Percentiles rank a stretch among this genome's conserved stretches.
Evolutionary conservation across 495 filamentous ascomycete genomes (phyloP).

Genomic region (Elaphomyces granulatus): DNA sequence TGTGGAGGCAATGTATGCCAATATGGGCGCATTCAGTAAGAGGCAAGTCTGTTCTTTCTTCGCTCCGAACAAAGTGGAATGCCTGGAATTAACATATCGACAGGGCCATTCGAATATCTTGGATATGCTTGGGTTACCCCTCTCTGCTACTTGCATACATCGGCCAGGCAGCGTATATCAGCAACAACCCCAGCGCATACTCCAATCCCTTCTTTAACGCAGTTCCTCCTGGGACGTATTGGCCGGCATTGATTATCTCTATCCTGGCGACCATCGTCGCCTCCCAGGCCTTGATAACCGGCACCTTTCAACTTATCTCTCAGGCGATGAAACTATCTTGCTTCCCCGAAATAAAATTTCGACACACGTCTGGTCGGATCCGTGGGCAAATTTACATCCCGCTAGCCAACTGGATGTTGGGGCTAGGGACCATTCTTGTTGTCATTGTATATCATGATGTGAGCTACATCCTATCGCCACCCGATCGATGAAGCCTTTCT

Average conservation of each 20-base stretch:
- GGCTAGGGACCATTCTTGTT: conserved; percentile 49
- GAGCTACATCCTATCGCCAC: too few relatives aligned
- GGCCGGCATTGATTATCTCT: conserved; percentile 43
- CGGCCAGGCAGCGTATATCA: conserved; percentile 54
- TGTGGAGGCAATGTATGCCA: conserved; percentile 54
- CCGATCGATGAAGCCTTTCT: too few relatives aligned
- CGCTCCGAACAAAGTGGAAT: too few relatives aligned
- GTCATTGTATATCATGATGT: conserved; percentile 51
- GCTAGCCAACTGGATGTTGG: conserved; percentile 49
- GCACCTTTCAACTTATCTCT: conserved; percentile 45
- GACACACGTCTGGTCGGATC: conserved; percentile 46
- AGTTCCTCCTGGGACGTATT: conserved; percentile 45
- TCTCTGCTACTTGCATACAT: conserved; percentile 53
- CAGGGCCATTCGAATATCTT: conserved; percentile 43
- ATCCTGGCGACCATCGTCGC: conserved; percentile 52
- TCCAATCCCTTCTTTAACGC: conserved; percentile 53
- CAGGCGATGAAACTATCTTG: conserved; percentile 55
- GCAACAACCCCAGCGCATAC: conserved; percentile 36
- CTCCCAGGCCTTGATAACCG: conserved; percentile 60
- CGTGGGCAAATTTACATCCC: conserved; percentile 56
- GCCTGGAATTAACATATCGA: too few relatives aligned
- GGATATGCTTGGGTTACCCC: conserved; percentile 43
- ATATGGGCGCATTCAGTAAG: conserved; percentile 52
- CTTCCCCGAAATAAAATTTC: conserved; percentile 50
- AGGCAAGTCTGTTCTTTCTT: too few relatives aligned